These are phyloP conservation scores for Trematosphaeria pertusa DNA, from an alignment of 2,329 filamentous ascomycete genomes.

Conservation along the genomic window DNA sequence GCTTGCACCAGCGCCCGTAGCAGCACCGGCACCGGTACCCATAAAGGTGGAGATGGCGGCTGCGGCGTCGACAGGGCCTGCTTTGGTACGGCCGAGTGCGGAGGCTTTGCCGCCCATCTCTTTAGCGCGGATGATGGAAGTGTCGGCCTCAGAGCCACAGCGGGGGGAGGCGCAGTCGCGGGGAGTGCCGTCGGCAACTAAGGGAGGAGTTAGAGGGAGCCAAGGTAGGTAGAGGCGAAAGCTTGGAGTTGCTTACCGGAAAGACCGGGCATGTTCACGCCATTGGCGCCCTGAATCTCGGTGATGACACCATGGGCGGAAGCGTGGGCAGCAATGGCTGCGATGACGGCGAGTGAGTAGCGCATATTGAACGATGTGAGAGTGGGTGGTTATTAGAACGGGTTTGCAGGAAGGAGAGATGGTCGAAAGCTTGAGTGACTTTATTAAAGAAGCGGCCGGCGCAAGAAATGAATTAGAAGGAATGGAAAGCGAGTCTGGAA, in stretches of 20 bases:
- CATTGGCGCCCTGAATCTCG: constrained; percentile 65
- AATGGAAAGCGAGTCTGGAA: constrained; percentile 36
- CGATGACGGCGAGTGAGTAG: constrained; percentile 55
- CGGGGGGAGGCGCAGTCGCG: constrained; percentile 68
- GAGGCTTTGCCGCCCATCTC: constrained; percentile 65
- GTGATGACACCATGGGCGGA: constrained; percentile 67
- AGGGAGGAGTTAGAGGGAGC: constrained; percentile 18
- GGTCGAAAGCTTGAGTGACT: constrained; percentile 13
- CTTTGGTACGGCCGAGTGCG: constrained; percentile 69
- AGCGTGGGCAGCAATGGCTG: constrained; percentile 56
- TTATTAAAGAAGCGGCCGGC: constrained; percentile 45
- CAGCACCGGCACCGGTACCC: constrained; percentile 30
- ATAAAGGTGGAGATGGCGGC: constrained; percentile 68
- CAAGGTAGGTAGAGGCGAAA: background rate
- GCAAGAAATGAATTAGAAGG: constrained; percentile 41
- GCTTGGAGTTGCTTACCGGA: constrained; percentile 50
- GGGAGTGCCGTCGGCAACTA: constrained; percentile 70
- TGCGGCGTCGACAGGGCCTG: constrained; percentile 65
- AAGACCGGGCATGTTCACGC: constrained; percentile 68
- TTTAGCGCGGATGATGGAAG: constrained; percentile 69
- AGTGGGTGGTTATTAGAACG: constrained; percentile 18
- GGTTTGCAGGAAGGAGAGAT: constrained; percentile 22
- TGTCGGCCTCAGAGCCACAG: constrained; percentile 73
- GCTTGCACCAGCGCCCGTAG: constrained; percentile 3
- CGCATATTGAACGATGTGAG: constrained; percentile 52